These are phyloP conservation scores for Populus davidiana DNA, from an alignment of 345 rosid species.

Conservation along the genomic window DNA sequence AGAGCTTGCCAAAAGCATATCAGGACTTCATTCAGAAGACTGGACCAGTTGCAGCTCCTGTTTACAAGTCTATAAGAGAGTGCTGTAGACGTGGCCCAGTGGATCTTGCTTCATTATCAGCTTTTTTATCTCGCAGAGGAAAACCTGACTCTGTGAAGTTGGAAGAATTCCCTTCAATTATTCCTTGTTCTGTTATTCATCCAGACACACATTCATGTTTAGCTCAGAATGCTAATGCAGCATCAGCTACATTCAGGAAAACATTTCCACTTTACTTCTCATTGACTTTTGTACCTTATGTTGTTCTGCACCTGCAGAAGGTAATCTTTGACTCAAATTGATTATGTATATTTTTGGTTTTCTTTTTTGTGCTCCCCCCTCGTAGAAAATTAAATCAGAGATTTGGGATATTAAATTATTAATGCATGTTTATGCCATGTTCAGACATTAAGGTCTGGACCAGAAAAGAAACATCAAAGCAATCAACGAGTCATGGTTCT, in stretches of 20 bases:
- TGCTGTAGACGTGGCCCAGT: conserved; percentile 87
- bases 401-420: not conserved
- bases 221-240: conserved; percentile 78
- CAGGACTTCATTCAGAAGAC: conserved; percentile 95
- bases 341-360: not conserved
- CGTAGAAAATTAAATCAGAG: not conserved
- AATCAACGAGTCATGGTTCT: not conserved
- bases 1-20: conserved; percentile 94
- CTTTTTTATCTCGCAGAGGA: conserved; percentile 53
- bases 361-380: conserved; percentile 3
- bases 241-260: conserved; percentile 88
- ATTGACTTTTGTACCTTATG: conserved; percentile 95
- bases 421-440: not conserved
- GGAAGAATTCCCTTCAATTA: conserved; percentile 75
- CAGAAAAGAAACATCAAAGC: not conserved
- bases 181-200: conserved; percentile 91
- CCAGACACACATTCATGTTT: conserved; percentile 77
- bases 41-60: conserved; percentile 88
- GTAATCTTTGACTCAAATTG: conserved; percentile 38
- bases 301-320: conserved; percentile 87
- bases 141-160: conserved; percentile 48
- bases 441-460: not conserved
- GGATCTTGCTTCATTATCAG: conserved; percentile 68
- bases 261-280: conserved; percentile 97
- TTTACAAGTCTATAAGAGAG: conserved; percentile 87